phyloP scores from a whole-genome alignment of 306 rosid species.

The Dryas alaskensis region DNA sequence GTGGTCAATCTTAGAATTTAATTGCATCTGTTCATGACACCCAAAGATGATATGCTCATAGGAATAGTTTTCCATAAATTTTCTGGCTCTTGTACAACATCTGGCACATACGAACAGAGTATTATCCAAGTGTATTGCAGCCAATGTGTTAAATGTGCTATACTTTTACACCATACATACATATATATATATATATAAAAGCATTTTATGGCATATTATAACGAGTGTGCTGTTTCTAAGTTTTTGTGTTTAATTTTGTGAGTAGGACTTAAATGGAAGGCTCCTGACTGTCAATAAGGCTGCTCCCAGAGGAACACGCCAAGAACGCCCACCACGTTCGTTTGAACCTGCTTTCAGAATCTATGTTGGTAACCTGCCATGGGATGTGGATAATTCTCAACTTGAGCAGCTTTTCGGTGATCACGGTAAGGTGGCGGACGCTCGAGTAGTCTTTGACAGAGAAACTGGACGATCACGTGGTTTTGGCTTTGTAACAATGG shows the following conservation, averaged over 20 bases:
- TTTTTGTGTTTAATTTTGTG: conserved; percentile 8
- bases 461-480: conserved; percentile 97
- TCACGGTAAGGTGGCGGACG: conserved; percentile 71
- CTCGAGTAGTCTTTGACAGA: conserved; percentile 74
- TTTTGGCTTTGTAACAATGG: conserved; percentile 86
- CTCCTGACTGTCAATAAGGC: conserved; percentile 84
- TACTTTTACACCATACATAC: background rate
- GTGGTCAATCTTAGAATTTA: background rate
- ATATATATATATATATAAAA: too few relatives aligned
- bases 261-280: conserved; percentile 76
- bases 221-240: background rate
- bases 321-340: conserved; percentile 57
- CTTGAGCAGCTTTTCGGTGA: conserved; percentile 73
- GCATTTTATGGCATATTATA: background rate
- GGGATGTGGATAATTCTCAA: conserved; percentile 69
- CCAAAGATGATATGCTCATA: too few relatives aligned
- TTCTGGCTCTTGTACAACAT: background rate
- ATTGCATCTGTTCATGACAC: background rate
- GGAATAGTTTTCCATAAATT: background rate
- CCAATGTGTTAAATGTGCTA: background rate
- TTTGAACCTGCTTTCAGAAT: conserved; percentile 43
- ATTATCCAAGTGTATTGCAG: background rate
- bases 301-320: conserved; percentile 70
- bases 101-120: background rate
- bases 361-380: conserved; percentile 89